Evolutionary conservation across 78 protist genomes (phyloP), one percentile per base, ranked within the genome.

Genomic region (Dictyostelium purpureum): DNA sequence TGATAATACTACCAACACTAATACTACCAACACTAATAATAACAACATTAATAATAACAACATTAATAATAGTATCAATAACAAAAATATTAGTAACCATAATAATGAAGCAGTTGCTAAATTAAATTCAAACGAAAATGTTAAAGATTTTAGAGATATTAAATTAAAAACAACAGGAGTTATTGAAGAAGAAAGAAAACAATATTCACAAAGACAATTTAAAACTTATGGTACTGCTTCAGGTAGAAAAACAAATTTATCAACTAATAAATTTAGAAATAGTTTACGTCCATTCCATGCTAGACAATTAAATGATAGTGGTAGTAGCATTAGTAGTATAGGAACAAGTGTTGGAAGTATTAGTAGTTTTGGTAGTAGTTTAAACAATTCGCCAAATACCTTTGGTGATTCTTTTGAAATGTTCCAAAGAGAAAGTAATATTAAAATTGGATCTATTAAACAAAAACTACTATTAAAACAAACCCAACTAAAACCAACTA

Each of bases 161-260:
- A 75, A 75, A 52, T 35, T 75, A 33, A 75, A 42, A 75, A 28
- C 33, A 28, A 51, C 66, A 35, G 59, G 79, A 28, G 10, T 74
- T 5, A 74, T 33, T 69, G 76, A 69, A 19, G 52, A 69, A 40
- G 76, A 69, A 19, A 69, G 52, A 69, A 69, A 6, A 7, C 18
- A 19, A 12, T 40, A 69, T 31, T 31, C 16, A 11, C 43, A 69
- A n/a, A 69, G 26, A 35, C 76, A 69, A 35, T 63, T 63, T 19
- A 69, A 69, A 69, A 69, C 76, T 3, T 38, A 40, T 40, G n/a
- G n/a, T n/a, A n/a, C n/a, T n/a, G n/a, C n/a, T n/a, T 40, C 35
- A 40, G 76, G 76, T 40, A 38, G 33, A 69, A 31, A 38, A 2
- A 38, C 21, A 38, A 19, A 45, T 19, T 40, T 52, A n/a, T 18